A percentile compares a stretch with the other conserved stretches of the same genome.
These are phyloP conservation scores for Anthracocystis panici-leucophaei DNA, from an alignment of 1,284 basidiomycete genomes.

Conservation along the genomic window DNA sequence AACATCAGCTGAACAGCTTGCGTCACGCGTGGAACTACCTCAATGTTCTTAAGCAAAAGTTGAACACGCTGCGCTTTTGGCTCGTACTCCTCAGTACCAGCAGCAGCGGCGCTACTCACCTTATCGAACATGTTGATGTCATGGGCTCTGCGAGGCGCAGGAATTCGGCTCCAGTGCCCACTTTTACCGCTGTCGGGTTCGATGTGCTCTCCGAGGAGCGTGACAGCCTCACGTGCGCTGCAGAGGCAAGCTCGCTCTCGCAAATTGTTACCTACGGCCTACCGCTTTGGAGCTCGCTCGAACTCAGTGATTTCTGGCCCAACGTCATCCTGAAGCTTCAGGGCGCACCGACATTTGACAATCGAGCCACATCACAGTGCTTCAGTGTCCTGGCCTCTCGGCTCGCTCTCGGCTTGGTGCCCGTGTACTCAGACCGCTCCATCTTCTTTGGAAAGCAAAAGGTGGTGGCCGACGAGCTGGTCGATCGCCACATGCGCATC, in stretches of 20 bases:
- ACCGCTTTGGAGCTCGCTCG: conserved; percentile 15
- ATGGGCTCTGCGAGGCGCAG: too few species aligned
- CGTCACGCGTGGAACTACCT: conserved; percentile 14
- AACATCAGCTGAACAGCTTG: conserved; percentile 11
- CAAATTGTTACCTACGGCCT: conserved; percentile 5
- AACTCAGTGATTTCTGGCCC: neutral
- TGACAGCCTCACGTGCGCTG: too few species aligned
- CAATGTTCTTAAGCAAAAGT: neutral
- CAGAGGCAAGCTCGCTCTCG: too few species aligned
- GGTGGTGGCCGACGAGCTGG: neutral
- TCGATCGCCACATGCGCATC: conserved; percentile 18
- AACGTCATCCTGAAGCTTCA: conserved; percentile 10
- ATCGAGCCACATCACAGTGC: neutral
- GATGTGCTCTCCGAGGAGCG: neutral
- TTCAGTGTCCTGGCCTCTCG: conserved; percentile 17
- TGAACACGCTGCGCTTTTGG: conserved; percentile 4
- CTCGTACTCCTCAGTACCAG: conserved; percentile 24
- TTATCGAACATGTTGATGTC: too few species aligned
- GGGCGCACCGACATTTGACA: neutral
- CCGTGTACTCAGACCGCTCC: neutral
- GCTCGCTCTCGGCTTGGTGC: conserved; percentile 8
- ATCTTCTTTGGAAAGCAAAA: neutral
- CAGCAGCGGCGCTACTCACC: conserved; percentile 4
- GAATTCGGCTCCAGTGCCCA: too few species aligned
- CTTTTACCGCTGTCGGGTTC: conserved; percentile 1